These are phyloP conservation scores for Saccharomyces pastorianus DNA, from an alignment of 1,139 yeast species.

Conservation along the genomic window DNA sequence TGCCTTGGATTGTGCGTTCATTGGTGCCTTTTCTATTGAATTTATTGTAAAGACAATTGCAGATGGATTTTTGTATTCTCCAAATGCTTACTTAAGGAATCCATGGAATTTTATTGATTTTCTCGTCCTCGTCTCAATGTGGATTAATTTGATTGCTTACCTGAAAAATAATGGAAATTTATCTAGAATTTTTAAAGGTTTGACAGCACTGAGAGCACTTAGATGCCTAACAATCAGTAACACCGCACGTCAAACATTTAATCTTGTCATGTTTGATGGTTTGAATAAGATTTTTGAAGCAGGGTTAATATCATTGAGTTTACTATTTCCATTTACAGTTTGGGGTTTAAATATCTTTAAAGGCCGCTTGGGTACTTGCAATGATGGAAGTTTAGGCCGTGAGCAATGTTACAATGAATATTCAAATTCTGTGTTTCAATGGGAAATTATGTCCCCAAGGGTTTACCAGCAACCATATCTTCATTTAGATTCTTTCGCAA, in stretches of 20 bases:
- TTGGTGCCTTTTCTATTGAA: conserved; percentile 59
- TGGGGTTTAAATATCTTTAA: conserved; percentile 85
- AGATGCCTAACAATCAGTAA: conserved; percentile 73
- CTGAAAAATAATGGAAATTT: conserved; percentile 46
- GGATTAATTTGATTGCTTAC: conserved; percentile 70
- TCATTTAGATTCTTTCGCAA: conserved; percentile 57
- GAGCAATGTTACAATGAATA: conserved; percentile 58
- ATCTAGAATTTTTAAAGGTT: conserved; percentile 67
- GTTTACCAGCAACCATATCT: conserved; percentile 55
- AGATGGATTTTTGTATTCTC: conserved; percentile 74
- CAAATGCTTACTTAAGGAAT: conserved; percentile 76
- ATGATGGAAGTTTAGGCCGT: conserved; percentile 43
- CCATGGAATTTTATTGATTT: conserved; percentile 82
- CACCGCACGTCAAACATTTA: conserved; percentile 71
- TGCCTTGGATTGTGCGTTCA: conserved; percentile 53
- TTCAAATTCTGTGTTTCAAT: conserved; percentile 50
- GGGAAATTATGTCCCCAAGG: conserved; percentile 74
- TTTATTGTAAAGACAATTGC: conserved; percentile 70
- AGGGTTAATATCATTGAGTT: conserved; percentile 61
- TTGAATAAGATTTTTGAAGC: conserved; percentile 71
- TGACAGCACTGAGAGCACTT: conserved; percentile 81
- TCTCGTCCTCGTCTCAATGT: conserved; percentile 63
- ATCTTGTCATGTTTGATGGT: conserved; percentile 75
- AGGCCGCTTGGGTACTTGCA: conserved; percentile 66
- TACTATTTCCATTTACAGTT: conserved; percentile 75